Evolutionary conservation across 768 basidiomycete species (phyloP), one percentile per base, ranked within the genome.

Genomic region (Agrocybe pediades): DNA sequence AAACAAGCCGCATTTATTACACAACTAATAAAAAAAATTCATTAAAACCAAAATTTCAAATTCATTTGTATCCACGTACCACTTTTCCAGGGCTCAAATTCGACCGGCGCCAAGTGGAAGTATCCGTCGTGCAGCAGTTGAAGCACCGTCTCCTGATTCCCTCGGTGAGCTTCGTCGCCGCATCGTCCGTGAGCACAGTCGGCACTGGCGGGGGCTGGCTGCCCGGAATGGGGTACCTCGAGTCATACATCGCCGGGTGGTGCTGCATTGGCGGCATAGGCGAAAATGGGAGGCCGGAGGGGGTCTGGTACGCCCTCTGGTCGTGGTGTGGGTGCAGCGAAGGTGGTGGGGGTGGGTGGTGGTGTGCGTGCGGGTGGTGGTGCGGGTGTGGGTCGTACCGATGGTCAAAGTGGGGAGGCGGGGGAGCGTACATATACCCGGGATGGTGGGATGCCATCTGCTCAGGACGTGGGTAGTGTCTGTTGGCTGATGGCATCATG

Each of bases 91-190:
- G 89, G 54, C 82, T 85, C 54, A 92, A 79, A 63, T 88, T 90
- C 15, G 83, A 85, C 55, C 90, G 71, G 29, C 90, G 71, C 90
- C 90, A 92, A 21, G 89, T 91, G 46, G 85, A 86, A 26, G 90
- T 91, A 58, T 92, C 90, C 13, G 90, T 90, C 21, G 89, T 91
- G 66, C 86, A 86, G 68, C 90, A 92, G 66, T 92, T 92, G 79
- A 87, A 91, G 69, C 90, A 92, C 43, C 88, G 74, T 30, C 90
- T 71, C 23, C 90, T 79, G 45, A 92, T 86, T 36, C 88, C 79
- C 65, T 90, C 87, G 64, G 83, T 86, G 51, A 91, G 75, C 70
- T 92, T 92, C 0, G 88, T 90, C 1, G 88, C 81, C 0, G 90
- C 90, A 59, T 92, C 90, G 67, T 90, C 87, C 0, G 90, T 91